A percentile compares a stretch with the other conserved stretches of the same genome.
Evolutionary conservation across 495 filamentous ascomycete genomes (phyloP).

Genomic region (Penicillium tannophilum): DNA sequence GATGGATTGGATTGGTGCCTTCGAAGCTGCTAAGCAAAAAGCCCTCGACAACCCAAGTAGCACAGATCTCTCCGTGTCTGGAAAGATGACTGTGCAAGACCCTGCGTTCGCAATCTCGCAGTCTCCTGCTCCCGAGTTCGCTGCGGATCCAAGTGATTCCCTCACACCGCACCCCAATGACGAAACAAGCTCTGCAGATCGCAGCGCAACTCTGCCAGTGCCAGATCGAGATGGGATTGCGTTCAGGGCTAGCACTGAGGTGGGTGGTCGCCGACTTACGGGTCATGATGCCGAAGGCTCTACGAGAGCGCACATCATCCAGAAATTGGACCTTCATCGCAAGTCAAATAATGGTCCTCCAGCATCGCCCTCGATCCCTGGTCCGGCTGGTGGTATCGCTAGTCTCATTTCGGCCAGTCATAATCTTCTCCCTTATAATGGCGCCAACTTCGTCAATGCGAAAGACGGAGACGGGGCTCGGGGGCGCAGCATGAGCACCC

Average conservation of each 20-base stretch:
- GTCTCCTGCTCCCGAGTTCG: conserved; percentile 84
- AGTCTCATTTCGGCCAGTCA: conserved; percentile 87
- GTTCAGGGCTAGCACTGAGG: conserved; percentile 72
- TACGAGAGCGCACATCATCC: conserved; percentile 84
- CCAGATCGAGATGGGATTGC: conserved; percentile 60
- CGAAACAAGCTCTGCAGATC: conserved; percentile 56
- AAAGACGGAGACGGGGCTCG: conserved; percentile 36
- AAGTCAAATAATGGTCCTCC: conserved; percentile 62
- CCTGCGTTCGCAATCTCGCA: conserved; percentile 92
- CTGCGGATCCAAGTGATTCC: conserved; percentile 71
- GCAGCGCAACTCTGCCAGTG: conserved; percentile 65
- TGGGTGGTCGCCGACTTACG: conserved; percentile 53
- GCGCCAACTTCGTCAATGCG: conserved; percentile 35
- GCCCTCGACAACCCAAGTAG: conserved; percentile 78
- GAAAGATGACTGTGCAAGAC: conserved; percentile 60
- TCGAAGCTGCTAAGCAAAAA: conserved; percentile 90
- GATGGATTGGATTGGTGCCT: conserved; percentile 87
- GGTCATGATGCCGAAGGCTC: conserved; percentile 55
- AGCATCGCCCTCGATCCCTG: conserved; percentile 38
- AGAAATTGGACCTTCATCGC: conserved; percentile 88
- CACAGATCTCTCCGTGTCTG: conserved; percentile 59
- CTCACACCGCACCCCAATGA: conserved; percentile 62
- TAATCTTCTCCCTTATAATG: conserved; percentile 65
- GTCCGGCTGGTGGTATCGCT: conserved; percentile 70
- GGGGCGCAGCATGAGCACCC: conserved; percentile 33